These are phyloP conservation scores for Globisporangium barbulae DNA, from an alignment of 352 stramenopile genomes.

Conservation along the genomic window DNA sequence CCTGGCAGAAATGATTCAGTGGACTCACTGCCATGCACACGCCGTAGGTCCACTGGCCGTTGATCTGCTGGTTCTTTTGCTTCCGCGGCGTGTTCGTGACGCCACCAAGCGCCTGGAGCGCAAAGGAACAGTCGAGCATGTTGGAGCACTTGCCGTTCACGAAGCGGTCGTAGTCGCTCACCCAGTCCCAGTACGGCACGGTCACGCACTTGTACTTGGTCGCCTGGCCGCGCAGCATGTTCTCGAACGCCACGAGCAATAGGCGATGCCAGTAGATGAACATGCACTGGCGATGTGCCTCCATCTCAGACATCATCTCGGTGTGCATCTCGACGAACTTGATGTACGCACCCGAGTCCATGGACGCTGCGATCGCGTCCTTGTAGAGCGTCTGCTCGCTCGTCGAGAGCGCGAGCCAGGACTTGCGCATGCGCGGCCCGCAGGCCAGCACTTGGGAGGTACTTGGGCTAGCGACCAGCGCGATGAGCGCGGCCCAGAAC, in stretches of 20 bases:
- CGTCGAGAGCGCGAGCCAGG: constrained; percentile 21
- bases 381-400: constrained; percentile 20
- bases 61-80: constrained; percentile 28
- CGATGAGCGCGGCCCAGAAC: constrained; percentile 1
- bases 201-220: constrained; percentile 21
- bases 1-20: constrained; percentile 49
- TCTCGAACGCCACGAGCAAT: constrained; percentile 47
- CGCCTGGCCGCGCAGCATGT: constrained; percentile 47
- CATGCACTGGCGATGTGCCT: constrained; percentile 37
- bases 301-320: constrained; percentile 13
- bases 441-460: neutral
- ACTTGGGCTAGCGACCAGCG: constrained; percentile 21
- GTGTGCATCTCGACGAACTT: constrained; percentile 7
- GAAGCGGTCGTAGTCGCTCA: neutral
- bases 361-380: constrained; percentile 18
- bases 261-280: constrained; percentile 54
- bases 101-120: constrained; percentile 41
- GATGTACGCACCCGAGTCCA: constrained; percentile 28
- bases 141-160: constrained; percentile 3
- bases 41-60: constrained; percentile 23
- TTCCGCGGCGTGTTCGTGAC: constrained; percentile 1
- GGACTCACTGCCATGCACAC: constrained; percentile 28
- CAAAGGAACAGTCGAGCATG: constrained; percentile 5
- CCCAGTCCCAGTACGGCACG: constrained; percentile 56
- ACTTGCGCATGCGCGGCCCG: constrained; percentile 17